phyloP scores from a whole-genome alignment of 345 rosid genomes.

The Linum usitatissimum region DNA sequence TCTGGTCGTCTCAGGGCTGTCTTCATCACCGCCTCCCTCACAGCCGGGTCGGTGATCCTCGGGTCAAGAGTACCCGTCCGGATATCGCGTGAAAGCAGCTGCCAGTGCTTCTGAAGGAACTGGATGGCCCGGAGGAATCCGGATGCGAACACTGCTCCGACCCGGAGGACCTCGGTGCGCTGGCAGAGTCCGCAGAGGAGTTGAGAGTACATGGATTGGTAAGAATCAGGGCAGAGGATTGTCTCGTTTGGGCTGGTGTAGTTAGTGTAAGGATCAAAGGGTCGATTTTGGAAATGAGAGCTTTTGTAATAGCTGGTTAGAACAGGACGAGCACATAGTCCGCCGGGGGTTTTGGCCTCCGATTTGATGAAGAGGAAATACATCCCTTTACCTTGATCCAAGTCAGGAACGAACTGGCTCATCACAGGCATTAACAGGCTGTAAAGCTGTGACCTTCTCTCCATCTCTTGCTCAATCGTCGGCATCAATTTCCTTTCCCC shows the following conservation, averaged over 20 bases:
- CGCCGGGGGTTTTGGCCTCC: conserved; percentile 44
- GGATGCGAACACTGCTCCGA: conserved; percentile 52
- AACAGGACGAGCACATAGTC: conserved; percentile 49
- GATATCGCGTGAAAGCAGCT: conserved; percentile 29
- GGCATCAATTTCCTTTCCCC: conserved; percentile 63
- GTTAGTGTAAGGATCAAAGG: conserved; percentile 40
- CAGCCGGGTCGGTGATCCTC: conserved; percentile 27
- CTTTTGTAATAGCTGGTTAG: conserved; percentile 54
- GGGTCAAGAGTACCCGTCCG: conserved; percentile 31
- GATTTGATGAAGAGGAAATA: conserved; percentile 52
- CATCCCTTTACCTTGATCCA: conserved; percentile 52
- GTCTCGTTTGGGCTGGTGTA: conserved; percentile 50
- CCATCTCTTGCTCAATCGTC: conserved; percentile 40
- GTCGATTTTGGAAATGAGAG: conserved; percentile 35
- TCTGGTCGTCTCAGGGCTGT: conserved; percentile 29
- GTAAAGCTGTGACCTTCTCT: conserved; percentile 40
- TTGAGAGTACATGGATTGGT: conserved; percentile 55
- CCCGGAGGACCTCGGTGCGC: conserved; percentile 35
- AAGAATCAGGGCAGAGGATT: conserved; percentile 43
- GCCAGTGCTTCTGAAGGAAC: conserved; percentile 43
- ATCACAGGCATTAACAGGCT: conserved; percentile 48
- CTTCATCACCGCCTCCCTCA: conserved; percentile 30
- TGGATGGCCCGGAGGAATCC: conserved; percentile 50
- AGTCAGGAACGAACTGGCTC: conserved; percentile 34
- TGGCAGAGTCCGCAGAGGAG: conserved; percentile 49